phyloP scores from a whole-genome alignment of 495 filamentous ascomycete genomes.

The Hypoxylon lenormandii region DNA sequence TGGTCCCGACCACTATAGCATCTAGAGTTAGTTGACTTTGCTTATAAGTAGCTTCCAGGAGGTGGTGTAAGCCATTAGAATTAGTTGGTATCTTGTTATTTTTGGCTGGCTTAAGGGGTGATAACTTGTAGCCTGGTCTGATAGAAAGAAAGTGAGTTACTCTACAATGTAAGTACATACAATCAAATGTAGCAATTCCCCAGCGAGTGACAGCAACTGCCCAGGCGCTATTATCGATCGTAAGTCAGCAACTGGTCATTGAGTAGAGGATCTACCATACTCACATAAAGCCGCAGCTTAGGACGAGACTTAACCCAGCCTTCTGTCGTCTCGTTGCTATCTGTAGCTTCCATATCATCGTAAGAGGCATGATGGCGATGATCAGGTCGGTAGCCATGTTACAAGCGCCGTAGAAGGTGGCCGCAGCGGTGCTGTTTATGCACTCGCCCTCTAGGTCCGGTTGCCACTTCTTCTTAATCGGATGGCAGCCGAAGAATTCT shows the following conservation, averaged over 20 bases:
- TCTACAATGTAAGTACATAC: constrained; percentile 22
- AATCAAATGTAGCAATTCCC: constrained; percentile 42
- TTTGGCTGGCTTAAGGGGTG: no score
- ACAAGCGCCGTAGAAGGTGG: constrained; percentile 37
- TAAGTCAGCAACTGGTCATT: constrained; percentile 16
- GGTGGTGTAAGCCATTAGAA: neutral
- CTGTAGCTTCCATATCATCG: constrained; percentile 45
- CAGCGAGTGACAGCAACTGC: constrained; percentile 51
- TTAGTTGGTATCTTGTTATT: no score
- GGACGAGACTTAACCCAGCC: constrained; percentile 38
- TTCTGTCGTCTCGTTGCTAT: constrained; percentile 33
- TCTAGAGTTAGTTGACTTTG: constrained; percentile 6
- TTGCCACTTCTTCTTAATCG: constrained; percentile 53
- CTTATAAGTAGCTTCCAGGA: neutral
- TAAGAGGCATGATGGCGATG: constrained; percentile 46
- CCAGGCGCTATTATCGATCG: constrained; percentile 43
- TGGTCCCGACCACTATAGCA: constrained; percentile 25
- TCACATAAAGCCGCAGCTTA: constrained; percentile 45
- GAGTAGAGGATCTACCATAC: neutral
- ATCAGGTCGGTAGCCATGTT: constrained; percentile 40
- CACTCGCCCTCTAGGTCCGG: constrained; percentile 50
- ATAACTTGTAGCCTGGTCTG: neutral
- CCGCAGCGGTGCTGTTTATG: constrained; percentile 45
- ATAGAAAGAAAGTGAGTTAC: neutral
- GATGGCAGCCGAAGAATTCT: constrained; percentile 54